Percentiles rank a stretch among this genome's conserved stretches.
Conservation (phyloP, 2,329 filamentous ascomycete species). For the Xylaria hypoxylon region DNA sequence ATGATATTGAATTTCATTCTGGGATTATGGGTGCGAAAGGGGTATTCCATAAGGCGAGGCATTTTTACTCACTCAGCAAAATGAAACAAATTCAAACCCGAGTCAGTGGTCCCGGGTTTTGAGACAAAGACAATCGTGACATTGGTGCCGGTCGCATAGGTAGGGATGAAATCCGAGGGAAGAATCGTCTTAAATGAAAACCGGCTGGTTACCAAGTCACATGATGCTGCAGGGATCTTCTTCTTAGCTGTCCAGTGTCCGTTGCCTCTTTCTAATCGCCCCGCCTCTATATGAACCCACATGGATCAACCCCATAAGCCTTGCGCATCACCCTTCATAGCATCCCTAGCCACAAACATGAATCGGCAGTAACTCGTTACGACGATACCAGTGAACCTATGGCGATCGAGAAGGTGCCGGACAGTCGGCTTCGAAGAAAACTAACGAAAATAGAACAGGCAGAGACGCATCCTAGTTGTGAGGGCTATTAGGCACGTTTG, state of each 20-base stretch:
- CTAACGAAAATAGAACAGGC: not conserved
- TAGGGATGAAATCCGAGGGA: constrained; percentile 29
- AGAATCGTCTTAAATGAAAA: constrained; percentile 19
- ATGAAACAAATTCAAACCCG: constrained; percentile 35
- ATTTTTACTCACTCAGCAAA: constrained; percentile 27
- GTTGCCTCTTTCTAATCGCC: constrained; percentile 2
- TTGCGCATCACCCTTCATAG: constrained; percentile 10
- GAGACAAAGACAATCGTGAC: constrained; percentile 31
- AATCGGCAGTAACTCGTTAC: constrained; percentile 5
- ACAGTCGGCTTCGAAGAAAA: not conserved
- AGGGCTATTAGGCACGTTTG: not conserved
- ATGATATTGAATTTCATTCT: not conserved
- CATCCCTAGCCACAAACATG: constrained; percentile 5
- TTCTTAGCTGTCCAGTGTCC: too few species aligned
- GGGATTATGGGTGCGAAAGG: not conserved
- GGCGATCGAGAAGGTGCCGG: not conserved
- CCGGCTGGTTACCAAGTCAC: constrained; percentile 28
- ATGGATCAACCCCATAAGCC: constrained; percentile 23
- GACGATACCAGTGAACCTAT: not conserved
- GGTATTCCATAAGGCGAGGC: constrained; percentile 23
- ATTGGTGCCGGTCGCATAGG: constrained; percentile 30
- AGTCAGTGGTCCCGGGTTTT: constrained; percentile 35
- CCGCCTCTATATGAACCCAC: constrained; percentile 14
- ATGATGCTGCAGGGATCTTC: constrained; percentile 32
- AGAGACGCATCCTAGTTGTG: not conserved